Percentiles rank a stretch among this genome's conserved stretches.
phyloP scores from a whole-genome alignment of 805 yeast genomes.

The Kluyveromyces dobzhanskii region DNA sequence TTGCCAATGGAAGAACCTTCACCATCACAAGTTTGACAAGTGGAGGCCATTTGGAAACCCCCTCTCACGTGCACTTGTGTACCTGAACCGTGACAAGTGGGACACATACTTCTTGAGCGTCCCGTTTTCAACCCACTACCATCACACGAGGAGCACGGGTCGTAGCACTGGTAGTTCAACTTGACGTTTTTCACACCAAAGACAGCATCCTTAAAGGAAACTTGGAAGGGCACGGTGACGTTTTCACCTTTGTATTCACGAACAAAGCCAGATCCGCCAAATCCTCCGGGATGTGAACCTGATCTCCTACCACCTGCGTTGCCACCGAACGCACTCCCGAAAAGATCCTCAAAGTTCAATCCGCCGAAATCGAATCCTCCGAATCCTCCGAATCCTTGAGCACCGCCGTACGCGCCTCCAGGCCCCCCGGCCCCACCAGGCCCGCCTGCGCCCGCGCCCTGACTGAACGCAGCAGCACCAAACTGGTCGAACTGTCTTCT shows the following conservation, averaged over 20 bases:
- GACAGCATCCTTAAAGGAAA: conserved; percentile 79
- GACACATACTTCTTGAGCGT: conserved; percentile 63
- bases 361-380: conserved; percentile 44
- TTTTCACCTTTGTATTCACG: conserved; percentile 86
- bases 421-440: conserved; percentile 38
- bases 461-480: conserved; percentile 80
- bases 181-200: conserved; percentile 61
- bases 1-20: conserved; percentile 70
- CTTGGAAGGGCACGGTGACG: conserved; percentile 65
- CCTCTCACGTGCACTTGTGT: conserved; percentile 78
- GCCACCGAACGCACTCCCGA: conserved; percentile 60
- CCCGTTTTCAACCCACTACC: conserved; percentile 83
- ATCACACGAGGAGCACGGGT: conserved; percentile 67
- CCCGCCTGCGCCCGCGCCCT: conserved; percentile 44
- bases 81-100: conserved; percentile 89
- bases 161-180: conserved; percentile 65
- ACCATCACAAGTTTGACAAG: conserved; percentile 84
- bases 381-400: conserved; percentile 8
- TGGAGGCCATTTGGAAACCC: conserved; percentile 94
- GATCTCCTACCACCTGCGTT: conserved; percentile 40
- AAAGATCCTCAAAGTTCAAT: conserved; percentile 39
- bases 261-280: conserved; percentile 30
- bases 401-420: conserved; percentile 32
- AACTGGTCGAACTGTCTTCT: conserved; percentile 84
- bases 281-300: conserved; percentile 21